Percentiles rank a stretch among this genome's conserved stretches.
Evolutionary conservation across 1,284 basidiomycete genomes (phyloP).

Genomic region (Ceratobasidium sp.): DNA sequence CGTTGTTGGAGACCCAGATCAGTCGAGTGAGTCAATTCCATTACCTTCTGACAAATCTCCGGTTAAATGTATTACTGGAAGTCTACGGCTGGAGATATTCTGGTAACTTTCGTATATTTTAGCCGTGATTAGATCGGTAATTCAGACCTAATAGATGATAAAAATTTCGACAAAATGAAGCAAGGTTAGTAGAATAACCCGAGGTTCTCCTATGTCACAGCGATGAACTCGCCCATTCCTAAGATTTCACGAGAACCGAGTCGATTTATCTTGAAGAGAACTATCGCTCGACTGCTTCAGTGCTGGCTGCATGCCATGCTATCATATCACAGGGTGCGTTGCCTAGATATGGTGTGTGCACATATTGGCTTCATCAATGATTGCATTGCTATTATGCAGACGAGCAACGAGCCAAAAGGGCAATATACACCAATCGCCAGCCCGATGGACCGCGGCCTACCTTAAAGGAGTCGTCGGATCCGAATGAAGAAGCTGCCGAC

Average conservation of each 20-base stretch:
- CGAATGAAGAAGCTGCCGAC: constrained; percentile 73
- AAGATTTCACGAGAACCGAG: constrained; percentile 75
- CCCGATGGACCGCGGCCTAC: not conserved
- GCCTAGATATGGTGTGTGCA: too few species aligned
- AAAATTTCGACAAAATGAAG: constrained; percentile 67
- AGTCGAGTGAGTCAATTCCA: constrained; percentile 67
- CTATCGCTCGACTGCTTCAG: constrained; percentile 86
- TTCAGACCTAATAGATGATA: constrained; percentile 7
- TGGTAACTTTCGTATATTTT: constrained; percentile 5
- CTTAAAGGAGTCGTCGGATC: not conserved
- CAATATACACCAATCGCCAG: not conserved
- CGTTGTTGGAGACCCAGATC: not conserved
- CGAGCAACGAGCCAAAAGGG: not conserved
- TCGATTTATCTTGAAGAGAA: constrained; percentile 89
- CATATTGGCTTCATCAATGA: too few species aligned
- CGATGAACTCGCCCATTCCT: too few species aligned
- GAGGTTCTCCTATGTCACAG: too few species aligned
- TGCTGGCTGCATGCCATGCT: constrained; percentile 80
- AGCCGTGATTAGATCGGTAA: constrained; percentile 64
- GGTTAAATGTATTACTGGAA: too few species aligned
- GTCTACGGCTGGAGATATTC: too few species aligned
- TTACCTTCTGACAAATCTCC: too few species aligned
- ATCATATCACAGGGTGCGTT: constrained; percentile 83
- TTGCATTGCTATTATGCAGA: too few species aligned
- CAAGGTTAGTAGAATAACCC: constrained; percentile 63